Evolutionary conservation across 305 asterid genomes (phyloP).

Genomic region (Fraxinus xanthoxyloides): DNA sequence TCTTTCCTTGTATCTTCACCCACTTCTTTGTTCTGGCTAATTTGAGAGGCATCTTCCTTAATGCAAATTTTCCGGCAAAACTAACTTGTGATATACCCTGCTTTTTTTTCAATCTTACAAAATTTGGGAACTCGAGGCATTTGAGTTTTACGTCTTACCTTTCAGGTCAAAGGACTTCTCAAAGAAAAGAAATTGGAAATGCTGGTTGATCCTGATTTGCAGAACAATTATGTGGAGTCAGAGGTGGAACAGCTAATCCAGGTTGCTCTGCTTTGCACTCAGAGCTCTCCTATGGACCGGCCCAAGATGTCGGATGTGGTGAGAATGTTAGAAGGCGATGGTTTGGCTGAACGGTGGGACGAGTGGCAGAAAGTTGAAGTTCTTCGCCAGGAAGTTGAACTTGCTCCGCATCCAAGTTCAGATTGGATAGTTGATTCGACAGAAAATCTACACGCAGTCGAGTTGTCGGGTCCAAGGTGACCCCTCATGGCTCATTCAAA

Average conservation of each 20-base stretch:
- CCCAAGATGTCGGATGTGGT: slow-evolving; percentile 94
- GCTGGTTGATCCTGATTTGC: slow-evolving; percentile 74
- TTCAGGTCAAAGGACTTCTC: slow-evolving; percentile 76
- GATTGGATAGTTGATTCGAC: slow-evolving; percentile 76
- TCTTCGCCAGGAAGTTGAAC: slow-evolving; percentile 62
- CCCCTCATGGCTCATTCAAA: background rate
- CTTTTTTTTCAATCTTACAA: background rate
- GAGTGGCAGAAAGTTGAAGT: slow-evolving; percentile 93
- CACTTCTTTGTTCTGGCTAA: background rate
- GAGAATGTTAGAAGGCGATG: slow-evolving; percentile 87
- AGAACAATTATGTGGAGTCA: slow-evolving; percentile 49
- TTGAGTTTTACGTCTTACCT: background rate
- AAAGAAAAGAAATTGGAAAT: slow-evolving; percentile 68
- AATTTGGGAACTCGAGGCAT: background rate
- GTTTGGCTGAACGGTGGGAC: slow-evolving; percentile 87
- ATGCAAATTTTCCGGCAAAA: background rate
- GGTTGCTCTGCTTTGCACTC: slow-evolving; percentile 83
- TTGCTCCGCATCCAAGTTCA: slow-evolving; percentile 44
- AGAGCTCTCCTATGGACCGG: slow-evolving; percentile 66
- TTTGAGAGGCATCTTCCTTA: background rate
- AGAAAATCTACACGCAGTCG: slow-evolving; percentile 65
- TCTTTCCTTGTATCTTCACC: background rate
- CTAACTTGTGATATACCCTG: background rate
- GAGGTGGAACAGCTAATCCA: slow-evolving; percentile 84
- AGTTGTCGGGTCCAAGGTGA: slow-evolving; percentile 85